Evolutionary conservation across 805 yeast species (phyloP).

Genomic region (Barnettozyma siamensis): DNA sequence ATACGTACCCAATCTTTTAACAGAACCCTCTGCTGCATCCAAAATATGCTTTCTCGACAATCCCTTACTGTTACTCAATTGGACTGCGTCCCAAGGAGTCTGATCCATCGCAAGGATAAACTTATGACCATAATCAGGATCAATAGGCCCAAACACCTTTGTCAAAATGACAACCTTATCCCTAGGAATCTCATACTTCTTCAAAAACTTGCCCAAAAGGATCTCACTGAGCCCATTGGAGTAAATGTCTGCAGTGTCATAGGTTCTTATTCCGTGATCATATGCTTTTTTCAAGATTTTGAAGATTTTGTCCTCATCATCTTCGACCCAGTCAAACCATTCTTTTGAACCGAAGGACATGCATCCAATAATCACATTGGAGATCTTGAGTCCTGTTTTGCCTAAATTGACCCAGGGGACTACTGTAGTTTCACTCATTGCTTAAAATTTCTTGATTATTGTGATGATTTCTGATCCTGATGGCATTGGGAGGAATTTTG

Average conservation of each 20-base stretch:
- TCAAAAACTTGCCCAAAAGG: conserved; percentile 46
- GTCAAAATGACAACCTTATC: conserved; percentile 50
- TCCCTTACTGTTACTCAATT: conserved; percentile 36
- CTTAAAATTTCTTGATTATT: too few relatives aligned
- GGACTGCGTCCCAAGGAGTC: too few relatives aligned
- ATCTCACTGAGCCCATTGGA: conserved; percentile 44
- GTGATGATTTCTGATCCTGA: too few relatives aligned
- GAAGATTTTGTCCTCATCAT: conserved; percentile 42
- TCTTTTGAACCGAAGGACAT: conserved; percentile 43
- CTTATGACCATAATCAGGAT: conserved; percentile 17
- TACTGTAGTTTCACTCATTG: too few relatives aligned
- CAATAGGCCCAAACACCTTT: conserved; percentile 28
- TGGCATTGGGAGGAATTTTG: too few relatives aligned
- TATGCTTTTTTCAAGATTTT: conserved; percentile 39
- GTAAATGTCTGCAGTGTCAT: conserved; percentile 46
- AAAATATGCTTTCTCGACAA: conserved; percentile 41
- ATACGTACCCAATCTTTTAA: conserved; percentile 45
- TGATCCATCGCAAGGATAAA: too few relatives aligned
- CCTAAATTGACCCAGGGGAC: conserved; percentile 28
- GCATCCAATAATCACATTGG: conserved; percentile 47
- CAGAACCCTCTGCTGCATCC: conserved; percentile 35
- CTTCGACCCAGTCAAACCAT: conserved; percentile 42
- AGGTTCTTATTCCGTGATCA: conserved; percentile 42
- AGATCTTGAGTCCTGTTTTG: conserved; percentile 42
- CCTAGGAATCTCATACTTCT: conserved; percentile 44